Conservation (phyloP, 1,284 basidiomycete species). For the Neonothopanus nambi region DNA sequence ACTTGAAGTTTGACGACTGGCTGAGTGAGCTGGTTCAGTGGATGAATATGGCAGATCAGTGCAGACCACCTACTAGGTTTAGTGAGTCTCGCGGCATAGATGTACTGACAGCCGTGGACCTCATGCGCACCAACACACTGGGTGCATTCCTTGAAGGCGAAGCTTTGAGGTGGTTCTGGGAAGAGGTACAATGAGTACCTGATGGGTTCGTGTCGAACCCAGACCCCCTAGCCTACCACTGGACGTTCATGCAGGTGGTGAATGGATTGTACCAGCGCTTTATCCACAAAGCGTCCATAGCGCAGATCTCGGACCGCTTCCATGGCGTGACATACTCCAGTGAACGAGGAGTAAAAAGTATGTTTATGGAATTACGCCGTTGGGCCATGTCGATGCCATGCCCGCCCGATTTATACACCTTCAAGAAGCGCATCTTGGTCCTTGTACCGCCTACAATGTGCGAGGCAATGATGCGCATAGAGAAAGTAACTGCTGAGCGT, state of each 20-base stretch:
- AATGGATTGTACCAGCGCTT: slow-evolving; percentile 12
- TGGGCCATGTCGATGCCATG: slow-evolving; percentile 8
- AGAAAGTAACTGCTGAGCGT: slow-evolving; percentile 5
- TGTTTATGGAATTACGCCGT: slow-evolving; percentile 4
- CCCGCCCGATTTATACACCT: slow-evolving; percentile 13
- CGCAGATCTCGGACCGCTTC: slow-evolving; percentile 7
- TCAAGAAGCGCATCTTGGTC: slow-evolving; percentile 8
- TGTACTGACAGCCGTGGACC: neutral
- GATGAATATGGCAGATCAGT: slow-evolving; percentile 7
- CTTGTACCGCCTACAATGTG: slow-evolving; percentile 1
- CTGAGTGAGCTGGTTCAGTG: slow-evolving; percentile 6
- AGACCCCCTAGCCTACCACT: slow-evolving; percentile 4
- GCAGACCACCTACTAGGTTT: neutral
- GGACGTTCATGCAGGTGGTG: slow-evolving; percentile 13
- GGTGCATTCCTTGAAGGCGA: slow-evolving; percentile 5
- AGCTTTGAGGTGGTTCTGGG: neutral
- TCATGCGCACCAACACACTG: neutral
- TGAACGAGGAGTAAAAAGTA: slow-evolving; percentile 2
- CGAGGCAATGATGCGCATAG: neutral
- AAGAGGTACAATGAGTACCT: slow-evolving; percentile 5
- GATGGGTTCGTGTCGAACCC: neutral
- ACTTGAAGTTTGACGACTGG: slow-evolving; percentile 8
- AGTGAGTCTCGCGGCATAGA: neutral
- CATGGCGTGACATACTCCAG: slow-evolving; percentile 6
- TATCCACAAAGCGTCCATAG: slow-evolving; percentile 13